phyloP scores from a whole-genome alignment of 169 alveolate genomes.

The Perkinsus marinus region DNA sequence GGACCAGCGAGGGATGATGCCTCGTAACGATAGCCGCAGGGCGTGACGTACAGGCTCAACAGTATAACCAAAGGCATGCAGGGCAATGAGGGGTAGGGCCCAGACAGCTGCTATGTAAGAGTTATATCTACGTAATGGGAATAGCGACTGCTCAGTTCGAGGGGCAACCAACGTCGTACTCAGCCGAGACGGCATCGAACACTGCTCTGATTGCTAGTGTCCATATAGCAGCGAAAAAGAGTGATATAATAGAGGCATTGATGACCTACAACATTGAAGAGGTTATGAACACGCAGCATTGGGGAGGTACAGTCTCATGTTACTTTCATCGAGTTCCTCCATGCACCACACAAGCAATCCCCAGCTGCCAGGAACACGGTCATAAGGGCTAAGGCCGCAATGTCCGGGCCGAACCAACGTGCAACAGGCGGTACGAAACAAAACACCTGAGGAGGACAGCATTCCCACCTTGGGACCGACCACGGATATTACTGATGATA shows the following conservation, averaged over 20 bases:
- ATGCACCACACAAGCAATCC: neutral
- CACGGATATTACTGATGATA: neutral
- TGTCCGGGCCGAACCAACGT: neutral
- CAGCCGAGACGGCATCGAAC: neutral
- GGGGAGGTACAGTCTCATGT: too few species aligned
- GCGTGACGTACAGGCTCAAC: neutral
- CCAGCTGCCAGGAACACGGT: neutral
- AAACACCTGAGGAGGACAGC: neutral
- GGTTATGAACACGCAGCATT: too few species aligned
- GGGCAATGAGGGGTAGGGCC: neutral
- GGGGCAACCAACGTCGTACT: neutral
- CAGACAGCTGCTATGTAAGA: neutral
- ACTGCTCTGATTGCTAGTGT: neutral
- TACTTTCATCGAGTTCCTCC: neutral
- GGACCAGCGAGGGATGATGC: neutral
- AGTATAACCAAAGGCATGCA: neutral
- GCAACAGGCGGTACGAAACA: neutral
- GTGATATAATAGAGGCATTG: neutral
- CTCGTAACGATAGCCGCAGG: neutral
- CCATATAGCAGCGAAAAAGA: neutral
- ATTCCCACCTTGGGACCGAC: neutral
- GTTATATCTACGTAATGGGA: neutral
- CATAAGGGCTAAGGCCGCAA: neutral
- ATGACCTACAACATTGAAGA: too few species aligned
- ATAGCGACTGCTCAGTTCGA: neutral